Base-by-base conservation (phyloP, 2,329 filamentous ascomycete species). In the Pseudogymnoascus sp. region DNA sequence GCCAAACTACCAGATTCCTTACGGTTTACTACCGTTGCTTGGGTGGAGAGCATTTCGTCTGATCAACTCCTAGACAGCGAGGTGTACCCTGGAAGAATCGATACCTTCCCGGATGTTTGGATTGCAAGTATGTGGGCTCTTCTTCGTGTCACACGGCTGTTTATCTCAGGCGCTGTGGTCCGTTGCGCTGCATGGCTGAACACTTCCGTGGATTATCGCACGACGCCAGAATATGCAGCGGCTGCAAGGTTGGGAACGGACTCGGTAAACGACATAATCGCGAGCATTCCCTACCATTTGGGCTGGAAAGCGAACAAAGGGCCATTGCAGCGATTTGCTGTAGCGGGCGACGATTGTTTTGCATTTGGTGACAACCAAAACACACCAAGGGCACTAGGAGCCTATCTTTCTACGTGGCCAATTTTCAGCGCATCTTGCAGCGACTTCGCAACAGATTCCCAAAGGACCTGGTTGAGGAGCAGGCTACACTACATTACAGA, bases 131-230 rank as follows among this genome's bases (percentile, higher is more conserved):
- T 82, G 7, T 82, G 79, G 77, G 85, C 84, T 67, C 73, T 81
- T 71, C 73, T 76, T 61, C 74, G 82, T 13, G 75, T 79, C 13
- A 75, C 77, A 5, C 75, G 83, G 2, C 73, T 85, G 26, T 76
- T 82, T 58, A 73, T 85, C 21, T 77, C 78, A 2, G 78, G 80
- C 13, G 71, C 82, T 13, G 76, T 80, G 35, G 78, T 85, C 10
- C 79, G 83, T 5, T 84, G 81, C 65, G 77, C 79, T 5, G 82
- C 83, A 1, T 85, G 82, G 82, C 74, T 81, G 21, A 82, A 80
- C 68, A 74, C 77, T 7, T 82, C 83, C 0, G 76, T 82, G 7
- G 82, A 86, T 69, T 85, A 84, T 66, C 75, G 82, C 39, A 84
- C 82, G 1, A 85, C 82, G 5, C 77, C 81, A 15, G 81, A 85